A percentile compares a stretch with the other conserved stretches of the same genome.
These are phyloP conservation scores for Cornus suecica DNA, from an alignment of 148 eudicot genomes.

Conservation along the genomic window DNA sequence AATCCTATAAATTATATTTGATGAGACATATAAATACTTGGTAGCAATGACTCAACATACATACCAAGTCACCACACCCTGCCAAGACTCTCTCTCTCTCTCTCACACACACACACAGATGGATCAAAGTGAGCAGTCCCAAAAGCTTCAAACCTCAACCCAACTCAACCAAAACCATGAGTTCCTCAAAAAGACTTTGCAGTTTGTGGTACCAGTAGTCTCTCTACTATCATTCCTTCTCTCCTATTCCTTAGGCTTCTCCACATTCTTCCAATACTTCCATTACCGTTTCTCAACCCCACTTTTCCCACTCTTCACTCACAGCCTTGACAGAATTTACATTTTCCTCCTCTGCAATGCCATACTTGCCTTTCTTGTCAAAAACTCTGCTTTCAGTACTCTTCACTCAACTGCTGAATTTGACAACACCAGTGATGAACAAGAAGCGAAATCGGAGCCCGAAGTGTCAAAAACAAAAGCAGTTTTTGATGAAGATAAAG, in stretches of 20 bases:
- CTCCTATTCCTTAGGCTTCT: conserved; percentile 13
- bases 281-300: conserved; percentile 14
- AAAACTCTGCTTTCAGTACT: conserved; percentile 8
- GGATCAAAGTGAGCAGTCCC: conserved; percentile 3
- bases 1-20: no score
- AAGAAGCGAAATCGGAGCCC: background rate
- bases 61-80: background rate
- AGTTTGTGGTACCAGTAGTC: conserved; percentile 20
- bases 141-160: conserved; percentile 3
- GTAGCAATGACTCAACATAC: background rate
- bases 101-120: background rate
- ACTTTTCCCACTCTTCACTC: no score
- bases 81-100: no score
- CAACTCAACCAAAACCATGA: no score
- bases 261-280: conserved; percentile 12
- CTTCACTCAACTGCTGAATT: background rate
- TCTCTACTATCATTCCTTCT: conserved; percentile 28
- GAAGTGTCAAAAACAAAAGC: background rate
- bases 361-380: conserved; percentile 27
- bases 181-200: conserved; percentile 16
- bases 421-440: background rate
- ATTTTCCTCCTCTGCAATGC: conserved; percentile 46
- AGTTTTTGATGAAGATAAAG: no score
- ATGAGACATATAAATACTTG: background rate
- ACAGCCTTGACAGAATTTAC: conserved; percentile 25